These are phyloP conservation scores for Fusarium irregulare DNA, from an alignment of 2,329 filamentous ascomycete genomes.

Conservation along the genomic window DNA sequence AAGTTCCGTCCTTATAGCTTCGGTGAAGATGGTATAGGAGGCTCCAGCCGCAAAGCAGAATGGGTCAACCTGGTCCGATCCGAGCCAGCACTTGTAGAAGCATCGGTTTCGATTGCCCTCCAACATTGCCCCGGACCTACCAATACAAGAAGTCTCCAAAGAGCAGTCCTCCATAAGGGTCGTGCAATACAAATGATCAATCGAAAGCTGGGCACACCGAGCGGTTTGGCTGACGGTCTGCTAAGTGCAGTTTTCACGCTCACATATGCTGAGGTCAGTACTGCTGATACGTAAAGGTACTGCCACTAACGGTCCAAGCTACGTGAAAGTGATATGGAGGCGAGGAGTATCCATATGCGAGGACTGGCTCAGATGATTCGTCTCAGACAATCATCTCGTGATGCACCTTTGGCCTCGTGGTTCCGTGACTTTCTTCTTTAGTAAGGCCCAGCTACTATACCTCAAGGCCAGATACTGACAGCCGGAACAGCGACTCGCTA, in stretches of 20 bases:
- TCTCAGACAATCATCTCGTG: slow-evolving; percentile 4
- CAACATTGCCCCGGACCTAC: not conserved
- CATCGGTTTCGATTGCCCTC: slow-evolving; percentile 37
- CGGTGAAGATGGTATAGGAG: not conserved
- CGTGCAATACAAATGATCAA: slow-evolving; percentile 36
- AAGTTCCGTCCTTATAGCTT: slow-evolving; percentile 16
- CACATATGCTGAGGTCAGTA: slow-evolving; percentile 26
- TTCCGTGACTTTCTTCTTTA: slow-evolving; percentile 21
- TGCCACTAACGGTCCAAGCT: slow-evolving; percentile 5
- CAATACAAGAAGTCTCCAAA: not conserved
- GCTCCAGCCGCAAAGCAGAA: slow-evolving; percentile 5
- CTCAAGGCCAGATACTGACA: accelerated
- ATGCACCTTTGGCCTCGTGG: slow-evolving; percentile 1
- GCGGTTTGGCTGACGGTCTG: slow-evolving; percentile 27
- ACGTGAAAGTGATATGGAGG: slow-evolving; percentile 19
- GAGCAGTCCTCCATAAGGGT: slow-evolving; percentile 1
- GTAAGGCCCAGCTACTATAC: not conserved
- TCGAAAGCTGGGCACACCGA: slow-evolving; percentile 1
- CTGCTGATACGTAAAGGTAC: accelerated
- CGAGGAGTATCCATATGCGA: slow-evolving; percentile 20
- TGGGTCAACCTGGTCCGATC: slow-evolving; percentile 36
- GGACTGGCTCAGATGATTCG: slow-evolving; percentile 27
- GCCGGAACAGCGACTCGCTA: slow-evolving; percentile 19
- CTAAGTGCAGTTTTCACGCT: slow-evolving; percentile 40
- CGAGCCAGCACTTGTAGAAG: slow-evolving; percentile 44